Evolutionary conservation across 2,329 filamentous ascomycete species (phyloP).

Genomic region (Xylaria sp.): DNA sequence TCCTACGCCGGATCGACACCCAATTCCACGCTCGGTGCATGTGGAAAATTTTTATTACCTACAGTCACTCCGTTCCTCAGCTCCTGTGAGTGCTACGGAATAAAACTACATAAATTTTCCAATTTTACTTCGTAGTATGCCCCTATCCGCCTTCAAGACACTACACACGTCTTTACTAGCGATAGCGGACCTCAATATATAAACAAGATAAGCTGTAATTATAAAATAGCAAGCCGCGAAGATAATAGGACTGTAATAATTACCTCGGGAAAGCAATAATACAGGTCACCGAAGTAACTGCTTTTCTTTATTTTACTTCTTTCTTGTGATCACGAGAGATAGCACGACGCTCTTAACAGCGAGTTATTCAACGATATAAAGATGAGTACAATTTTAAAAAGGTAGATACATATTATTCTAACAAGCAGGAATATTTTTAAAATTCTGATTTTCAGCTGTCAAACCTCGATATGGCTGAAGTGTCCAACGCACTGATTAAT

Average conservation of each 20-base stretch:
- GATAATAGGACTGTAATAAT: background rate
- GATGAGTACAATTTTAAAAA: constrained; percentile 1
- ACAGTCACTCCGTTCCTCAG: background rate
- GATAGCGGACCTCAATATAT: background rate
- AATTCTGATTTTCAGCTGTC: background rate
- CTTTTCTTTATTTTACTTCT: too few relatives aligned
- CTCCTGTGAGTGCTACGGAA: background rate
- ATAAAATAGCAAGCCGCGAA: background rate
- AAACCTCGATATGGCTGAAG: background rate
- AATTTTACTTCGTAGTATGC: background rate
- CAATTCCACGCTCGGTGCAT: background rate
- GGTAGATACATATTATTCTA: too few relatives aligned
- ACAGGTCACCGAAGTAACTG: too few relatives aligned
- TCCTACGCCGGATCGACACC: background rate
- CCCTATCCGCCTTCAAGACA: background rate
- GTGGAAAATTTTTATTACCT: background rate
- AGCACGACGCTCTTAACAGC: constrained; percentile 1
- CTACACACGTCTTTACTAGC: background rate
- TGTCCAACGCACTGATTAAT: constrained; percentile 10
- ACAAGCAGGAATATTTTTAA: background rate
- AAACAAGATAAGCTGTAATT: background rate
- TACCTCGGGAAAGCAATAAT: too few relatives aligned
- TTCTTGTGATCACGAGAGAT: background rate
- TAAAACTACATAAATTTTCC: background rate
- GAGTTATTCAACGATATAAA: background rate